Percentiles rank a stretch among this genome's conserved stretches.
phyloP scores from a whole-genome alignment of 129 eudicot species.

The Scalesia atractyloides region DNA sequence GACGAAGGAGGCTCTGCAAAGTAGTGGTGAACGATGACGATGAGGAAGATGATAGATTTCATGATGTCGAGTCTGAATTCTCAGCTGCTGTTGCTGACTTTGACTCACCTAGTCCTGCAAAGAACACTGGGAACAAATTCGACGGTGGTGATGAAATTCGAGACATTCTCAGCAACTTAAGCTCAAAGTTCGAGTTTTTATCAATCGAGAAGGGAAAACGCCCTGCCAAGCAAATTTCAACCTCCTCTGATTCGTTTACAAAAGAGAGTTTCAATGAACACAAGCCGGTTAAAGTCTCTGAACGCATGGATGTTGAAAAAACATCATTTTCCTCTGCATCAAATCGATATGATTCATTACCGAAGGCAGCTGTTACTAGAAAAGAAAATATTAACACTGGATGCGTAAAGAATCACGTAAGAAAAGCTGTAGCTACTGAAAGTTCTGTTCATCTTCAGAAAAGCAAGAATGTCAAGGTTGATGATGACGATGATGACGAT shows the following conservation, averaged over 20 bases:
- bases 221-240: slow-evolving; percentile 35
- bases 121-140: slow-evolving; percentile 26
- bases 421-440: slow-evolving; percentile 23
- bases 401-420: slow-evolving; percentile 22
- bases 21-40: slow-evolving; percentile 38
- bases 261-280: slow-evolving; percentile 23
- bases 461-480: slow-evolving; percentile 16
- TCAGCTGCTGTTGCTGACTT: slow-evolving; percentile 48
- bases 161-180: slow-evolving; percentile 73
- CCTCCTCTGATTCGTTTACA: slow-evolving; percentile 27
- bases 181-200: slow-evolving; percentile 63
- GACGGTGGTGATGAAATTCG: slow-evolving; percentile 71
- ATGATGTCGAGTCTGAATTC: slow-evolving; percentile 21
- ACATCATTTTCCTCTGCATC: slow-evolving; percentile 31
- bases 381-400: slow-evolving; percentile 23
- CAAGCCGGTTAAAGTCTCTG: slow-evolving; percentile 31
- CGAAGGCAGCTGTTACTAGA: slow-evolving; percentile 19
- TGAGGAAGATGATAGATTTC: slow-evolving; percentile 25
- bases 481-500: slow-evolving; percentile 44
- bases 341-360: slow-evolving; percentile 30
- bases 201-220: slow-evolving; percentile 71
- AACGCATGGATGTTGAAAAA: slow-evolving; percentile 23
- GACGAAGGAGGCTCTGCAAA: slow-evolving; percentile 91
- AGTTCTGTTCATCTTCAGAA: slow-evolving; percentile 9
- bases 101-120: slow-evolving; percentile 58